Percentiles rank a stretch among this genome's conserved stretches.
Conservation (phyloP, 805 yeast genomes). For the Vanderwaltozyma tropicalis region DNA sequence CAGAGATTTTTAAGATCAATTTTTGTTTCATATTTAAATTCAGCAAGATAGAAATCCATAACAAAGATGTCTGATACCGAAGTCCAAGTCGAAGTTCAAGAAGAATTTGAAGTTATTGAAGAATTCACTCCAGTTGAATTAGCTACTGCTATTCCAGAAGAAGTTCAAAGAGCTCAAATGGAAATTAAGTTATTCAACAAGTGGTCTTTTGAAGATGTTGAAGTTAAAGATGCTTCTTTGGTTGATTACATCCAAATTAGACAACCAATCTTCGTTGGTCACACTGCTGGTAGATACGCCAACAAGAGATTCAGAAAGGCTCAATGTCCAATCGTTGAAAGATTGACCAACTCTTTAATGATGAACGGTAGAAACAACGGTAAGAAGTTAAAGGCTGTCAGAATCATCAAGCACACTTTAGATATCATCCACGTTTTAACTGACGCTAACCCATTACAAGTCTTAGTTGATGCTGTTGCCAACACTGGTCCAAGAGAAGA, state of each 20-base stretch:
- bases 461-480: conserved; percentile 96
- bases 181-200: conserved; percentile 98
- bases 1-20: no score
- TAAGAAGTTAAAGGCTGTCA: conserved; percentile 99
- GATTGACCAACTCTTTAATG: conserved; percentile 99
- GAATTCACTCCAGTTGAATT: conserved; percentile 63
- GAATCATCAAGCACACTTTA: conserved; percentile 98
- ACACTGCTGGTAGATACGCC: conserved; percentile 99
- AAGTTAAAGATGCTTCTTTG: conserved; percentile 94
- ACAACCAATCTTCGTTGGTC: conserved; percentile 94
- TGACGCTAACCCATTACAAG: conserved; percentile 99
- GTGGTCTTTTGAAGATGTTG: conserved; percentile 97
- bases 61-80: conserved; percentile 78
- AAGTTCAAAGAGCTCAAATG: conserved; percentile 88
- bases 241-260: conserved; percentile 97
- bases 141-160: conserved; percentile 96
- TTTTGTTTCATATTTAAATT: no score
- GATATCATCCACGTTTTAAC: conserved; percentile 96
- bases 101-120: conserved; percentile 61
- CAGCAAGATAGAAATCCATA: background rate
- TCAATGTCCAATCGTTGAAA: conserved; percentile 98
- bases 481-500: conserved; percentile 99
- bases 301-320: conserved; percentile 99
- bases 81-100: conserved; percentile 48
- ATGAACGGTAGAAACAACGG: conserved; percentile 99